Evolutionary conservation across 1,284 basidiomycete species (phyloP), one percentile per base, ranked within the genome.

Genomic region (Sphagnurus paluster): DNA sequence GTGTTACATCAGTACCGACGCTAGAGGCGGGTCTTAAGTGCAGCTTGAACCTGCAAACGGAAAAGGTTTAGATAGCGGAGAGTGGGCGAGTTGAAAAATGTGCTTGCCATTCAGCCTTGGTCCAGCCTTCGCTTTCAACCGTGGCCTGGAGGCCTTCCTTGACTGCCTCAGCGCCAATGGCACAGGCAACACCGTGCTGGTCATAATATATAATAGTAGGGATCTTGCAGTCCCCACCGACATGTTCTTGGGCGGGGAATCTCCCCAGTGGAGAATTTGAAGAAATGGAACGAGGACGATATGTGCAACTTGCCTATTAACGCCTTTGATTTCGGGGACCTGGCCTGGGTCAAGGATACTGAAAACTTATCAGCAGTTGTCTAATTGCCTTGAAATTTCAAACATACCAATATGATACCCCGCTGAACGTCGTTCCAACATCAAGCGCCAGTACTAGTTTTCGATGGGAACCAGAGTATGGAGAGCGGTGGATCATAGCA

Each of bases 401-500:
- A 17, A 10, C 36, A 17, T 20, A 43, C 70, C 60, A 56, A 46
- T 78, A 80, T 0, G 75, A 73, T 1, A 74, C 63, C 0, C 76
- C 77, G 38, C 76, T 78, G 53, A 65, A 79, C 0, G 77, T 80
- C 0, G 77, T 79, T 0, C 77, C 77, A 0, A n/a, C n/a, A n/a
- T n/a, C n/a, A n/a, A n/a, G n/a, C n/a, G n/a, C n/a, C n/a, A n/a
- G n/a, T n/a, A n/a, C n/a, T n/a, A n/a, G n/a, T n/a, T n/a, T n/a
- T n/a, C n/a, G n/a, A n/a, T n/a, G n/a, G n/a, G n/a, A n/a, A n/a
- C n/a, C n/a, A n/a, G n/a, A n/a, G n/a, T n/a, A n/a, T n/a, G n/a
- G n/a, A n/a, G n/a, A n/a, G n/a, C n/a, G n/a, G n/a, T n/a, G n/a
- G n/a, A n/a, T n/a, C n/a, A n/a, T n/a, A 40, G 25, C 48, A 30